A percentile compares a stretch with the other conserved stretches of the same genome.
Conservation (phyloP, 805 yeast genomes). For the Millerozyma miso region DNA sequence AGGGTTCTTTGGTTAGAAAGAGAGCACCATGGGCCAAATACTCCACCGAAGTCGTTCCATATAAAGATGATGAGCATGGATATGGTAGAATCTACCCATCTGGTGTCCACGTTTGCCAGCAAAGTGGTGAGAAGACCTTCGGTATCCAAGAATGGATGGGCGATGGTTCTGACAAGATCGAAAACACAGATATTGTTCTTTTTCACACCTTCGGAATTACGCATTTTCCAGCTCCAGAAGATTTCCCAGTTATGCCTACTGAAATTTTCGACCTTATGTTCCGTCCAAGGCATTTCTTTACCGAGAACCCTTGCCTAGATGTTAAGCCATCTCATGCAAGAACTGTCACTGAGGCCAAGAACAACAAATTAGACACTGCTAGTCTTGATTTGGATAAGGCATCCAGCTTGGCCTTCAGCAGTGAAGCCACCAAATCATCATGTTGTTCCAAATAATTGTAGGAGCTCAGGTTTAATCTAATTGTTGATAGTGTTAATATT, state of each 20-base stretch:
- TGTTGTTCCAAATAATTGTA: constrained; percentile 10
- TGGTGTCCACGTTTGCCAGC: constrained; percentile 72
- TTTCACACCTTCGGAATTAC: constrained; percentile 84
- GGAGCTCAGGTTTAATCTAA: no score
- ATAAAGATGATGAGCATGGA: constrained; percentile 48
- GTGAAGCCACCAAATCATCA: constrained; percentile 13
- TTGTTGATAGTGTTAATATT: no score
- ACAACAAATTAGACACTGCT: constrained; percentile 29
- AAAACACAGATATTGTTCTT: constrained; percentile 66
- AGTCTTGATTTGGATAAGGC: constrained; percentile 35
- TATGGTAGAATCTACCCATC: constrained; percentile 72
- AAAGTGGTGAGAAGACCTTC: constrained; percentile 63
- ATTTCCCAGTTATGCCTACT: constrained; percentile 86
- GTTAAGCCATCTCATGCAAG: constrained; percentile 57
- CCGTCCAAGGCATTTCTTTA: constrained; percentile 77
- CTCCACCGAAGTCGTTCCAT: constrained; percentile 66
- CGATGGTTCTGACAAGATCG: constrained; percentile 53
- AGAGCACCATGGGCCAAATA: constrained; percentile 80
- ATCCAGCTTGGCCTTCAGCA: constrained; percentile 36
- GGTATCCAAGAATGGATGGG: constrained; percentile 71
- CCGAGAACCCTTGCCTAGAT: constrained; percentile 73
- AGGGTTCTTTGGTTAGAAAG: constrained; percentile 69
- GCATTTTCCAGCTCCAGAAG: constrained; percentile 87
- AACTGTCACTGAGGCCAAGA: constrained; percentile 38
- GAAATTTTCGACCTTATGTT: constrained; percentile 72